Base-by-base conservation (phyloP, 371 early-diverging fungal species). In the Mortierella polycephala region DNA sequence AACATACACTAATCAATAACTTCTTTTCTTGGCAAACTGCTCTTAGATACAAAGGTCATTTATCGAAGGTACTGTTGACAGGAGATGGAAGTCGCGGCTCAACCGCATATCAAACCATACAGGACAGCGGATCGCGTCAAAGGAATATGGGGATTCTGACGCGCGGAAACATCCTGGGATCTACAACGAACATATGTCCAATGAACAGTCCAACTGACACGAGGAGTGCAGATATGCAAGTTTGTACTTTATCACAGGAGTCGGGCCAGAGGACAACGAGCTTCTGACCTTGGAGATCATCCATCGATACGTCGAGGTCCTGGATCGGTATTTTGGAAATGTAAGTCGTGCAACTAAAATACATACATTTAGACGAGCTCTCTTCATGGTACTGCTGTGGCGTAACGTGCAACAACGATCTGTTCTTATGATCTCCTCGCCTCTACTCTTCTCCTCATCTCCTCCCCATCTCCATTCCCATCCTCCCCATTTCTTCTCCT, bases 281-380 rank as follows among this genome's bases (percentile, higher is more conserved):
- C 90, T 99, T 16, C 81, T 98, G 44, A 90, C 90, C 6, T 87
- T 99, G 40, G 99, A 99, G 74, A 89, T 98, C 61, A 96, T 99
- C 60, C 99, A 99, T 66, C 93, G 99, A 50, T 99, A 95, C 81
- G 99, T 99, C 49, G 98, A 99, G 80, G 91, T 97, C 11, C 82
- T 99, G 58, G 99, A 99, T 84, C 93, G 95, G 67, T 97, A 96
- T 84, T 99, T 99, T 85, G 92, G 96, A 75, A 99, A 98, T 80
- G 98, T 96, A 85, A 74, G 81, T 55, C n/a, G 30, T 30, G 30
- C 4, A 30, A 30, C 30, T 30, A 30, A 30, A 30, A 30, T 30
- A 30, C 30, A 30, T 30, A 4, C 30, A 4, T 30, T 30, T 30
- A 30, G 30, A 30, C 4, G 30, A 30, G 30, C 4, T 30, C 30